These are phyloP conservation scores for Acanthamoeba royreba DNA, from an alignment of 208 protist genomes.

Conservation along the genomic window DNA sequence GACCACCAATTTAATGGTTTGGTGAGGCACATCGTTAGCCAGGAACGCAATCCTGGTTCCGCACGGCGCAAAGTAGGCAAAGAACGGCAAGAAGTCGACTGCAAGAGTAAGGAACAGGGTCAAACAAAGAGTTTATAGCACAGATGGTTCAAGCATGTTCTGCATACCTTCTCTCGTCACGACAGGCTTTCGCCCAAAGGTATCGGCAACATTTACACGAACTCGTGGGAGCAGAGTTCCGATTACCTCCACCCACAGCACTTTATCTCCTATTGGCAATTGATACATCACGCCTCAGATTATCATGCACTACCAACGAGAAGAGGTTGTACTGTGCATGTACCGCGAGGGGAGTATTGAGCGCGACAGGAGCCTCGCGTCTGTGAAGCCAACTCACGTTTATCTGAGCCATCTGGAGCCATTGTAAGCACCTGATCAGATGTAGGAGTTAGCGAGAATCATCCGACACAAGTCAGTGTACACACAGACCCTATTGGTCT, in stretches of 20 bases:
- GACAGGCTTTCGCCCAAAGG: background rate
- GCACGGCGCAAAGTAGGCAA: background rate
- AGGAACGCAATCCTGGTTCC: background rate
- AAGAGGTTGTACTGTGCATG: background rate
- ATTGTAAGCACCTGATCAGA: background rate
- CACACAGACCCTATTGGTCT: background rate
- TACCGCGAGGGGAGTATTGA: background rate
- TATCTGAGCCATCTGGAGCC: background rate
- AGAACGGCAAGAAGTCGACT: background rate
- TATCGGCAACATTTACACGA: background rate
- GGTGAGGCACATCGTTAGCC: background rate
- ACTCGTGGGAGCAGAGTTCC: background rate
- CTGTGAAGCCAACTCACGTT: background rate
- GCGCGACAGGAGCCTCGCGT: background rate
- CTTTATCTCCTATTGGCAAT: background rate
- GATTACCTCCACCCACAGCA: background rate
- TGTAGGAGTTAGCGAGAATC: too few species aligned
- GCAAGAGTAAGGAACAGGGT: too few species aligned
- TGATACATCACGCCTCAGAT: background rate
- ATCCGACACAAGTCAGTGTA: too few species aligned
- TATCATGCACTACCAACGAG: background rate
- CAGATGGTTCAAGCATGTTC: background rate
- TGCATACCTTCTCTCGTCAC: background rate
- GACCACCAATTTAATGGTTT: background rate
- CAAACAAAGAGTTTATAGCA: too few species aligned